Base-by-base conservation (phyloP, 2,329 filamentous ascomycete species). In the Fusarium cyanostomum region DNA sequence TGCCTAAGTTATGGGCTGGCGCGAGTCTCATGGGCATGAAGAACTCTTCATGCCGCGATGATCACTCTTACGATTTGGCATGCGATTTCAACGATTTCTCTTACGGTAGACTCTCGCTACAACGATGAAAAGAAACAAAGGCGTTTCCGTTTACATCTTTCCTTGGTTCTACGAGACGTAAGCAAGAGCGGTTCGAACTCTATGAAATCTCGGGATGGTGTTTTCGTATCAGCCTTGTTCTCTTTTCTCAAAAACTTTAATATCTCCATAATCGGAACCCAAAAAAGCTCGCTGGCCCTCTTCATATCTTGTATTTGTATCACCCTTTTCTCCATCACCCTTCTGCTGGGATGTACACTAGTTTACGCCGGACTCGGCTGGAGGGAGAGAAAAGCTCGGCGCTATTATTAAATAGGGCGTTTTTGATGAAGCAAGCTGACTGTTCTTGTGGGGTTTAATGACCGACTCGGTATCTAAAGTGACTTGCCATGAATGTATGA, bases 61-160 rank as follows among this genome's bases (percentile, higher is more conserved):
- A 75, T 67, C 66, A 73, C 67, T 70, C 64, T 77, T 74, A 77
- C 69, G 73, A 77, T 76, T 74, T 77, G 75, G 72, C 72, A 76
- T 69, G 73, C 74, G 73, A 75, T 73, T 78, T 73, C 65, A 71
- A 77, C 71, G 71, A 76, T 71, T 76, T 77, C 67, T 74, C 70
- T 74, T 77, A 77, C 67, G 71, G 73, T 73, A 75, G 67, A 74
- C 72, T 71, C 63, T 73, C 62, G 69, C 73, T 73, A 62, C 67
- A 69, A 66, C 67, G 72, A 71, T 66, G 59, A 64, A 70, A 70
- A 64, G 63, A 56, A 66, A 65, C 53, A 64, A 67, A 54, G 59
- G 58, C 55, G 64, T 48, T 63, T 70, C 55, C 52, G 21, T 55
- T 65, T 69, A 58, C 61, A 71, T 66, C 64, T 68, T 60, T 65